Evolutionary conservation across 805 yeast genomes (phyloP).

Genomic region (Monosporozyma aquatica): DNA sequence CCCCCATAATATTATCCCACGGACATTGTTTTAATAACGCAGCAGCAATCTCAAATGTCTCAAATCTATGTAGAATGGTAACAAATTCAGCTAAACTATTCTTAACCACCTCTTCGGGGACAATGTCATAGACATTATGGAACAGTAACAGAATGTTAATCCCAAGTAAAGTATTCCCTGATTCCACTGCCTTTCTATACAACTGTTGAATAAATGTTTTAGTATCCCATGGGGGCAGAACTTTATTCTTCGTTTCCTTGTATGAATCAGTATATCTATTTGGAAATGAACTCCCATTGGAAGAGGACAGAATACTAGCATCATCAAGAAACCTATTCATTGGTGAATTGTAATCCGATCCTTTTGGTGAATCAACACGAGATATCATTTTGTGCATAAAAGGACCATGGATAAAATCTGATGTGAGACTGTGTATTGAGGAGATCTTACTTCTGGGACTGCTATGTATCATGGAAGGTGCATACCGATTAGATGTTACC

Average conservation of each 20-base stretch:
- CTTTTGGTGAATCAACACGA: not conserved
- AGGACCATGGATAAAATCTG: slow-evolving; percentile 1
- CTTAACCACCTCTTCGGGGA: slow-evolving; percentile 22
- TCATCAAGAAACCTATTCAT: not conserved
- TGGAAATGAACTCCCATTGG: not conserved
- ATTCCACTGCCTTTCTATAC: slow-evolving; percentile 25
- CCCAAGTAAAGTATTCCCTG: slow-evolving; percentile 26
- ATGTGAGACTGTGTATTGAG: slow-evolving; percentile 9
- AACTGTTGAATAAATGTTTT: slow-evolving; percentile 22
- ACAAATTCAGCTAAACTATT: slow-evolving; percentile 26
- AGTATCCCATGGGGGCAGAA: slow-evolving; percentile 27
- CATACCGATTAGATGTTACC: slow-evolving; percentile 4
- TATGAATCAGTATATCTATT: not conserved
- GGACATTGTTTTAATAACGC: slow-evolving; percentile 28
- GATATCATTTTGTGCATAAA: slow-evolving; percentile 5
- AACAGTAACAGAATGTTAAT: slow-evolving; percentile 24
- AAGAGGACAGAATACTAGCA: not conserved
- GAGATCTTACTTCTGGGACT: slow-evolving; percentile 19
- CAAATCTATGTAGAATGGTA: slow-evolving; percentile 26
- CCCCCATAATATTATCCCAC: slow-evolving; percentile 25
- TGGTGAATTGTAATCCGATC: not conserved
- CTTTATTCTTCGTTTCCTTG: not conserved
- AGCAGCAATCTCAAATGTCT: slow-evolving; percentile 29
- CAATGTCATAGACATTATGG: slow-evolving; percentile 23
- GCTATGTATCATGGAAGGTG: slow-evolving; percentile 9